phyloP scores from a whole-genome alignment of 345 rosid genomes.

The Citrus unshiu region DNA sequence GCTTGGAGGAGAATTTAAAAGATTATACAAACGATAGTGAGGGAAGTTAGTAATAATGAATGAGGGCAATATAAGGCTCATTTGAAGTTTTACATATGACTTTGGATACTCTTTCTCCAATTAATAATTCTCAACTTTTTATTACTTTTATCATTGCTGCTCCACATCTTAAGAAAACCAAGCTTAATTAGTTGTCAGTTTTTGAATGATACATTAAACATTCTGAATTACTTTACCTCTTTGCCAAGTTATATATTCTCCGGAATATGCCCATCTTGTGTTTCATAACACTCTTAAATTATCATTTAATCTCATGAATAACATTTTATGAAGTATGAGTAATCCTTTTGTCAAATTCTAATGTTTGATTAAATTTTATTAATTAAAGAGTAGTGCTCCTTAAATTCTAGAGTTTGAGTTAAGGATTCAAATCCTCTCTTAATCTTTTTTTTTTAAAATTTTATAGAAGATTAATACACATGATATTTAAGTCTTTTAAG shows the following conservation, averaged over 20 bases:
- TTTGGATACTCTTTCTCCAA: slow-evolving; percentile 25
- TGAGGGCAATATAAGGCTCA: neutral
- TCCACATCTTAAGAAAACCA: neutral
- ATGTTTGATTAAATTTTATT: no score
- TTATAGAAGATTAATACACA: no score
- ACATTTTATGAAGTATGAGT: neutral
- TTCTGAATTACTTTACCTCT: neutral
- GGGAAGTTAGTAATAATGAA: slow-evolving; percentile 21
- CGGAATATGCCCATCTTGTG: neutral
- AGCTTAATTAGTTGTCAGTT: neutral
- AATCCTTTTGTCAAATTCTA: no score
- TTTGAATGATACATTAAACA: neutral
- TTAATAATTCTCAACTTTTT: slow-evolving; percentile 5
- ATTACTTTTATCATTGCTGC: neutral
- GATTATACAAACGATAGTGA: slow-evolving; percentile 7
- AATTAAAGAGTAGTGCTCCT: no score
- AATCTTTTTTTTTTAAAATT: no score
- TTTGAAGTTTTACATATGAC: neutral
- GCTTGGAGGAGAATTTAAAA: slow-evolving; percentile 20
- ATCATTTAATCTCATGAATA: neutral
- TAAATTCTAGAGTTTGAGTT: no score
- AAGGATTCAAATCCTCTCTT: no score
- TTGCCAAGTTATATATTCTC: neutral
- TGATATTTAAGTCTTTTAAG: no score
- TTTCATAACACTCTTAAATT: neutral